Conservation (phyloP, 139 green algal species). For the Bryopsis sp. region DNA sequence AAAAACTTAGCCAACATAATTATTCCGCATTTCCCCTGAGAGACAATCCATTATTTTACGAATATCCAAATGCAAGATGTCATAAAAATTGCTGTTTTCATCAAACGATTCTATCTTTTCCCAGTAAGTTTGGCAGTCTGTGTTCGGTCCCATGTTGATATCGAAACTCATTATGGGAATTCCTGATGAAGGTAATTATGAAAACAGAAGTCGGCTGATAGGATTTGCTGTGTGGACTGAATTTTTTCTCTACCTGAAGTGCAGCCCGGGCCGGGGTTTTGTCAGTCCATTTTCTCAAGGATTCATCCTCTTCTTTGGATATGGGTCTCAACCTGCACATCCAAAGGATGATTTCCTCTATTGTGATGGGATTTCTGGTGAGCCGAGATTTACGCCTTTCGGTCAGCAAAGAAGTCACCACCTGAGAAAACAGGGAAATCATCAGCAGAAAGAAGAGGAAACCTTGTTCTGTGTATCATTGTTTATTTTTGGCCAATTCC, state of each 20-base stretch:
- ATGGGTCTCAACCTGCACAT: constrained; percentile 46
- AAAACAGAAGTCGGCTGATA: constrained; percentile 7
- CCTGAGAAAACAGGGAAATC: constrained; percentile 5
- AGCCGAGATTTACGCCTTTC: constrained; percentile 40
- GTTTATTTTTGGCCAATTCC: constrained; percentile 1
- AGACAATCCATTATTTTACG: background rate
- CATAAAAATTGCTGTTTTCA: background rate
- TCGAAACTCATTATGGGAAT: background rate
- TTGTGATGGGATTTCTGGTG: constrained; percentile 24
- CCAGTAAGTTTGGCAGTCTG: background rate
- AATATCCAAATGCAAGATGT: background rate
- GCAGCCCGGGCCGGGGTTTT: constrained; percentile 37
- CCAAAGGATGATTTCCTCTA: constrained; percentile 49
- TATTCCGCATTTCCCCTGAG: background rate
- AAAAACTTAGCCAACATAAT: no score
- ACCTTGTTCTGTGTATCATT: background rate
- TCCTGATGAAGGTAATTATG: background rate
- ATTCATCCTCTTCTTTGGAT: constrained; percentile 33
- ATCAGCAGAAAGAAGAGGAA: no score
- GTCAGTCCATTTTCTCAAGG: constrained; percentile 41
- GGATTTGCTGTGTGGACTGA: background rate
- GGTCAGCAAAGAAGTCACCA: constrained; percentile 47
- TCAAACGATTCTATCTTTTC: background rate
- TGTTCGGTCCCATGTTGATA: background rate
- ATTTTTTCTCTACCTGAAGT: background rate